Percentiles rank a stretch among this genome's conserved stretches.
Conservation (phyloP, 148 eudicot species). For the Cornus kousa region DNA sequence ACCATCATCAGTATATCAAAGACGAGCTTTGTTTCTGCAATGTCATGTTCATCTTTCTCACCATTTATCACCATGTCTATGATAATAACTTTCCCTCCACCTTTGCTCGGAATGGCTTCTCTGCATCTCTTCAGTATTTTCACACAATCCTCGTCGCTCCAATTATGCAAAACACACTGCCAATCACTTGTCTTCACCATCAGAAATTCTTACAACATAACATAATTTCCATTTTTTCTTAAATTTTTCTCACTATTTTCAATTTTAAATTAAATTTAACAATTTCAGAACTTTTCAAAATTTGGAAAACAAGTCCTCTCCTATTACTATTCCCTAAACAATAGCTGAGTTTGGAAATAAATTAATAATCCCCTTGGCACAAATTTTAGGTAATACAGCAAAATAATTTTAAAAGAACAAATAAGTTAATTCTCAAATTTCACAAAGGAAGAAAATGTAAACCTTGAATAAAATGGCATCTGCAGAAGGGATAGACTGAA, state of each 20-base stretch:
- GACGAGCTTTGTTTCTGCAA: not conserved
- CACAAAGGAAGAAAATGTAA: too few relatives aligned
- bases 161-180: slow-evolving; percentile 7
- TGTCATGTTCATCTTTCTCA: not conserved
- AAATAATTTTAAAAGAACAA: too few relatives aligned
- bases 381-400: too few relatives aligned
- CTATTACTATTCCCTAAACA: too few relatives aligned
- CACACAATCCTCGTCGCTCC: slow-evolving; percentile 2
- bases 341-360: too few relatives aligned
- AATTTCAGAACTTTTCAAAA: too few relatives aligned
- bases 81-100: slow-evolving; percentile 7
- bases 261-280: too few relatives aligned
- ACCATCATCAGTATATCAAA: slow-evolving; percentile 2
- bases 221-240: not conserved
- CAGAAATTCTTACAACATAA: not conserved
- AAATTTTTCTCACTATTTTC: not conserved
- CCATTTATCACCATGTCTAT: slow-evolving; percentile 8
- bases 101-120: not conserved
- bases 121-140: slow-evolving; percentile 5
- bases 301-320: too few relatives aligned
- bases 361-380: too few relatives aligned
- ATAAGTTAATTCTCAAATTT: too few relatives aligned
- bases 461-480: slow-evolving; percentile 10
- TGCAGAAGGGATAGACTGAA: slow-evolving; percentile 10
- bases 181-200: not conserved